Percentiles rank a stretch among this genome's conserved stretches.
These are phyloP conservation scores for Penicillium tannophilum DNA, from an alignment of 495 filamentous ascomycete genomes.

Conservation along the genomic window DNA sequence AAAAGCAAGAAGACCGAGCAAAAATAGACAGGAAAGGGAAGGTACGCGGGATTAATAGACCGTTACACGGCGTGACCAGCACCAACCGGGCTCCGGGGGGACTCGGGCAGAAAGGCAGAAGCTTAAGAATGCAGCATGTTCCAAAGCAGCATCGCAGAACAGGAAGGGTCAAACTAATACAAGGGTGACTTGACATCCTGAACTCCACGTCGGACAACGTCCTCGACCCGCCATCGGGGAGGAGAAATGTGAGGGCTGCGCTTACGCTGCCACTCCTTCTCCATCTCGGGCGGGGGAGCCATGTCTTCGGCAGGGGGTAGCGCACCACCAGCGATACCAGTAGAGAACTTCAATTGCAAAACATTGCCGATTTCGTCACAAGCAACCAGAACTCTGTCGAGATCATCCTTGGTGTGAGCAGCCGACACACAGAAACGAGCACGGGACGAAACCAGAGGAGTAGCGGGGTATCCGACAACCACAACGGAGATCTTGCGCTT, in stretches of 20 bases:
- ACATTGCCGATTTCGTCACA: slow-evolving; percentile 93
- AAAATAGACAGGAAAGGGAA: slow-evolving; percentile 14
- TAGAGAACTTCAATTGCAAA: slow-evolving; percentile 93
- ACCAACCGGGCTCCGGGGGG: slow-evolving; percentile 35
- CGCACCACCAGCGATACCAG: slow-evolving; percentile 86
- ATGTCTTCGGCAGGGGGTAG: slow-evolving; percentile 70
- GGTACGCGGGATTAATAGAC: slow-evolving; percentile 19
- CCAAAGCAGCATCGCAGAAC: slow-evolving; percentile 24
- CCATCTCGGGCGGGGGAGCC: slow-evolving; percentile 69
- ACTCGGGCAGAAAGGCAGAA: slow-evolving; percentile 20
- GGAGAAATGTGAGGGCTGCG: slow-evolving; percentile 55
- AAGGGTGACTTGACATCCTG: slow-evolving; percentile 76
- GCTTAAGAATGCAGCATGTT: slow-evolving; percentile 16
- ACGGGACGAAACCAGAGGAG: slow-evolving; percentile 91
- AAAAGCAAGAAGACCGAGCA: slow-evolving; percentile 15
- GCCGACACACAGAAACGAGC: slow-evolving; percentile 95
- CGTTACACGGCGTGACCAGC: slow-evolving; percentile 44
- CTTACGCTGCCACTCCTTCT: slow-evolving; percentile 58
- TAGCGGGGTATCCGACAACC: slow-evolving; percentile 95
- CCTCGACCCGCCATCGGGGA: slow-evolving; percentile 80
- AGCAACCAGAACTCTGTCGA: slow-evolving; percentile 85
- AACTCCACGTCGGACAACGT: slow-evolving; percentile 77
- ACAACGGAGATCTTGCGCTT: slow-evolving; percentile 98
- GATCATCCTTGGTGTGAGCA: slow-evolving; percentile 95
- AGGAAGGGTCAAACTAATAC: slow-evolving; percentile 29